Evolutionary conservation across 164 flowering plant genomes (phyloP).

Genomic region (Piper longum): DNA sequence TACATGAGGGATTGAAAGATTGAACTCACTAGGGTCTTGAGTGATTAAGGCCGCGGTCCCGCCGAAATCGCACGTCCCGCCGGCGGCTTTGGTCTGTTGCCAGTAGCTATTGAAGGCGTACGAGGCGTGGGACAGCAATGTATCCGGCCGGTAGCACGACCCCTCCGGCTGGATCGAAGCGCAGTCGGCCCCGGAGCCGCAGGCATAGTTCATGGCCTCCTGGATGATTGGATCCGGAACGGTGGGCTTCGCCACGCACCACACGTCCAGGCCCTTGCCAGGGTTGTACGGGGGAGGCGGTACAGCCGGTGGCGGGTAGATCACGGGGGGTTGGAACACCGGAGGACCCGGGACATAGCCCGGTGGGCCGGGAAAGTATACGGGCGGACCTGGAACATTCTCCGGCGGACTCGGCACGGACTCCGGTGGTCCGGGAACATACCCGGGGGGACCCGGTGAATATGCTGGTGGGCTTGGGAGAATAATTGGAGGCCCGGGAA

Average conservation of each 20-base stretch:
- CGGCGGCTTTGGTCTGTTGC: constrained; percentile 64
- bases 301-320: constrained; percentile 61
- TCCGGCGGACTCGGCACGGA: constrained; percentile 19
- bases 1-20: not conserved
- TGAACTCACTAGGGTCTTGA: constrained; percentile 71
- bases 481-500: constrained; percentile 16
- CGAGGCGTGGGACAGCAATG: constrained; percentile 64
- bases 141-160: constrained; percentile 57
- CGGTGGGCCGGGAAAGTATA: constrained; percentile 13
- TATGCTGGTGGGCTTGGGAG: constrained; percentile 12
- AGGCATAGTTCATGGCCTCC: constrained; percentile 92
- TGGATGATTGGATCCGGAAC: constrained; percentile 87
- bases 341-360: constrained; percentile 22
- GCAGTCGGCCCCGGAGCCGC: constrained; percentile 88
- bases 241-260: constrained; percentile 97
- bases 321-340: constrained; percentile 27
- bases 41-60: constrained; percentile 82
- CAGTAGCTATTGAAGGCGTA: constrained; percentile 90
- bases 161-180: constrained; percentile 50
- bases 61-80: constrained; percentile 82
- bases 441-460: constrained; percentile 9
- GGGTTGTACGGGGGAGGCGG: constrained; percentile 47
- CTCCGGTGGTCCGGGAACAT: constrained; percentile 26
- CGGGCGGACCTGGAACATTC: constrained; percentile 27
- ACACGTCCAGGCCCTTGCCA: constrained; percentile 20